A percentile compares a stretch with the other conserved stretches of the same genome.
These are phyloP conservation scores for Circinella minor DNA, from an alignment of 371 early-diverging fungal species.

Conservation along the genomic window DNA sequence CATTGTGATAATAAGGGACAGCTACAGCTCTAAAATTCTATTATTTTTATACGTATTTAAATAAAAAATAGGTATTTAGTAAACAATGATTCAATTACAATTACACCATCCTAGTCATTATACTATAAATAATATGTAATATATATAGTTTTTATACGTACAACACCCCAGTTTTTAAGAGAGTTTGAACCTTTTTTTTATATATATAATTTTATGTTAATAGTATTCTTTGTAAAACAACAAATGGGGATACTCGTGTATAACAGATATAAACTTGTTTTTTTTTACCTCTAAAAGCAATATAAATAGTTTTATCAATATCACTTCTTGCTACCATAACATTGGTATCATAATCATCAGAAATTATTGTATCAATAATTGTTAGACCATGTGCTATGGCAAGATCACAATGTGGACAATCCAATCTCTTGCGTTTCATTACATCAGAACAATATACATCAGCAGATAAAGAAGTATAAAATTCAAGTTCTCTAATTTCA, in stretches of 20 bases:
- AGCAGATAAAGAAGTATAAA: constrained; percentile 2
- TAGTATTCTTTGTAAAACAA: not conserved
- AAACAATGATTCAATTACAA: no score
- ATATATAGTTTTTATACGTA: not conserved
- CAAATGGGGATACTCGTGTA: no score
- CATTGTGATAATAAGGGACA: constrained; percentile 14
- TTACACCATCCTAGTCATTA: no score
- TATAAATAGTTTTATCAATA: constrained; percentile 26
- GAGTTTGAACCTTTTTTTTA: not conserved
- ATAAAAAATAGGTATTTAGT: no score
- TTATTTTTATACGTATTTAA: not conserved
- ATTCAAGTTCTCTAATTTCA: not conserved
- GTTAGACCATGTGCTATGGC: constrained; percentile 1
- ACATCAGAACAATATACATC: not conserved
- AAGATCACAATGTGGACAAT: constrained; percentile 18
- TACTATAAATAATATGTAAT: no score
- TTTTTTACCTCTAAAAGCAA: constrained; percentile 25
- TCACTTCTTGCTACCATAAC: constrained; percentile 23
- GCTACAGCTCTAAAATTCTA: constrained; percentile 16
- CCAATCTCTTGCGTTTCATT: no score
- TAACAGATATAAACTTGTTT: no score
- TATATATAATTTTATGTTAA: not conserved
- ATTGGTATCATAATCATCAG: constrained; percentile 19
- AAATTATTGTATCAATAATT: constrained; percentile 22
- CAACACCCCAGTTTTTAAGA: not conserved